These are phyloP conservation scores for Cucurbita maxima DNA, from an alignment of 306 rosid species.

Conservation along the genomic window DNA sequence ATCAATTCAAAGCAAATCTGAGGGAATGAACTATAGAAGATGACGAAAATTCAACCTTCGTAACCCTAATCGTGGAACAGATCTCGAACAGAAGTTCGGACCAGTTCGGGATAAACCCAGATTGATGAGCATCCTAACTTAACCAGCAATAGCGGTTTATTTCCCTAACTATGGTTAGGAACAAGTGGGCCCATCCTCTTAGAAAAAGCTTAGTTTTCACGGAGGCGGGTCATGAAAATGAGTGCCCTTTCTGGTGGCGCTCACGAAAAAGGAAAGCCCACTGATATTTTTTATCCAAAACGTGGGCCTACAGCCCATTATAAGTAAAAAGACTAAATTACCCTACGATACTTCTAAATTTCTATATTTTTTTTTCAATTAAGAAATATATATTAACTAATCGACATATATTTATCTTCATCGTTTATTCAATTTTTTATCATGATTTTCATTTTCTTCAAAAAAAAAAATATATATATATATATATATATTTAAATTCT, in stretches of 20 bases:
- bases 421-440: too few species aligned
- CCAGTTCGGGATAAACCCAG: conserved; percentile 19
- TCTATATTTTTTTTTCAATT: too few species aligned
- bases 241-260: background rate
- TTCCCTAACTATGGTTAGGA: conserved; percentile 19
- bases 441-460: too few species aligned
- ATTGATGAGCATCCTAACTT: conserved; percentile 12
- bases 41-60: conserved; percentile 6
- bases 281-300: background rate
- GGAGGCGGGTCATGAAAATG: background rate
- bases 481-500: too few species aligned
- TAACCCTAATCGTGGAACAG: conserved; percentile 29
- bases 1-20: conserved; percentile 3
- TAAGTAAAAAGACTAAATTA: background rate
- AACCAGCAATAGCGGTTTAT: background rate
- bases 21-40: background rate
- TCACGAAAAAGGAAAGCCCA: background rate
- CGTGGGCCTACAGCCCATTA: background rate
- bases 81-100: conserved; percentile 12
- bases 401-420: too few species aligned
- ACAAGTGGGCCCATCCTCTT: conserved; percentile 6
- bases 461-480: too few species aligned
- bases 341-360: background rate
- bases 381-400: too few species aligned
- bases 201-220: too few species aligned